Conservation (phyloP, 2,329 filamentous ascomycete species). For the Venturia pyrina region DNA sequence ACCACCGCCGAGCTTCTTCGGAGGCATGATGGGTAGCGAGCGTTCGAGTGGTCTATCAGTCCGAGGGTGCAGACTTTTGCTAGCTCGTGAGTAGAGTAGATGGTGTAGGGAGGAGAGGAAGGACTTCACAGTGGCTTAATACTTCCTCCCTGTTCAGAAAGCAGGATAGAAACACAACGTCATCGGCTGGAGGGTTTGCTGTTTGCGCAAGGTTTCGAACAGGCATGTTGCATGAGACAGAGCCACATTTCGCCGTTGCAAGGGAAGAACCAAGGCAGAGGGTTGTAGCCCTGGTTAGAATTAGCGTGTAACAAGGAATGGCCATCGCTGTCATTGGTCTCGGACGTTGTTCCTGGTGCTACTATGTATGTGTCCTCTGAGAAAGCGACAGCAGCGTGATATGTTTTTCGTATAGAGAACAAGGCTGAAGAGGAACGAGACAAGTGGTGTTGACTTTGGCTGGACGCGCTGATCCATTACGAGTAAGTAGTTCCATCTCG, state of each 20-base stretch:
- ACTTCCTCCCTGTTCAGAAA: not conserved
- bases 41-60: not conserved
- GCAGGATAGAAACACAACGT: not conserved
- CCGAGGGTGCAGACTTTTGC: not conserved
- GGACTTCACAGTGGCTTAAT: not conserved
- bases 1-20: not conserved
- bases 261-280: not conserved
- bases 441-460: no score
- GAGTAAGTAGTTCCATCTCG: no score
- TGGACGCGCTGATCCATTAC: no score
- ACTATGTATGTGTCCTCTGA: no score
- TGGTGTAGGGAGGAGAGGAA: not conserved
- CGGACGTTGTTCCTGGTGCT: not conserved
- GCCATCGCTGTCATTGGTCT: not conserved
- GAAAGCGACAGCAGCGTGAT: not conserved
- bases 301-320: constrained; percentile 3
- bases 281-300: not conserved
- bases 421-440: not conserved
- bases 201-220: not conserved
- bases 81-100: not conserved
- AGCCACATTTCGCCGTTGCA: not conserved
- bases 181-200: not conserved
- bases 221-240: not conserved
- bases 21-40: not conserved
- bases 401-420: not conserved